Evolutionary conservation across 2,329 filamentous ascomycete genomes (phyloP), one percentile per base, ranked within the genome.

Genomic region (Clonostachys solani): DNA sequence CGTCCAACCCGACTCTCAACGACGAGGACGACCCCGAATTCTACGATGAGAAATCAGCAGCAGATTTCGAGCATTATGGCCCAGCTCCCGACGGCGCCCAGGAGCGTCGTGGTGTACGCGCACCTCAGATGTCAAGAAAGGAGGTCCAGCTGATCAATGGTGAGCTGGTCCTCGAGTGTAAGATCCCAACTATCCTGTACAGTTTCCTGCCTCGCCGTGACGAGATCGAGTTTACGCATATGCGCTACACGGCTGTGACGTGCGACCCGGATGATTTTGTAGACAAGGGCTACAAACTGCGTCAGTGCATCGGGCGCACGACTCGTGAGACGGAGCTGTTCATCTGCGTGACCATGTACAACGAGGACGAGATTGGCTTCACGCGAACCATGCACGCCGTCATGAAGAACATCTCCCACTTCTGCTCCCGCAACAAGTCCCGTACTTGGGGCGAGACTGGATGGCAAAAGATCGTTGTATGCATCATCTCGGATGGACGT

Each of bases 381-480:
- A 96, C 94, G 7, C 83, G 94, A 42, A 99, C 94, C 1, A 97
- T 99, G 92, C 90, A 97, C 65, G 94, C 92, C 47, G 89, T 99
- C 48, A 95, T 99, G 89, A 91, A 95, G 66, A 99, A 99, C 64
- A 92, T 99, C 58, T 84, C 89, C 13, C 94, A 97, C 65, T 96
- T 99, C 68, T 99, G 94, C 74, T 90, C 86, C 17, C 85, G 94
- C 46, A 87, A 86, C 47, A 92, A 94, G 65, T 96, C 91, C 6
- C 83, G 94, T 49, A 97, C 92, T 0, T 99, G 94, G 94, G 95
- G 94, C 37, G 95, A 96, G 57, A 83, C 89, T 46, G 94, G 94
- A 5, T 99, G 94, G 94, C 90, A 99, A 69, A 99, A 99, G 74
- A 96, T 99, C 60, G 94, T 99, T 1, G 92, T 99, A 1, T 96